phyloP scores from a whole-genome alignment of 192 early-diverging fungal genomes.

The Oehlia diaphana region DNA sequence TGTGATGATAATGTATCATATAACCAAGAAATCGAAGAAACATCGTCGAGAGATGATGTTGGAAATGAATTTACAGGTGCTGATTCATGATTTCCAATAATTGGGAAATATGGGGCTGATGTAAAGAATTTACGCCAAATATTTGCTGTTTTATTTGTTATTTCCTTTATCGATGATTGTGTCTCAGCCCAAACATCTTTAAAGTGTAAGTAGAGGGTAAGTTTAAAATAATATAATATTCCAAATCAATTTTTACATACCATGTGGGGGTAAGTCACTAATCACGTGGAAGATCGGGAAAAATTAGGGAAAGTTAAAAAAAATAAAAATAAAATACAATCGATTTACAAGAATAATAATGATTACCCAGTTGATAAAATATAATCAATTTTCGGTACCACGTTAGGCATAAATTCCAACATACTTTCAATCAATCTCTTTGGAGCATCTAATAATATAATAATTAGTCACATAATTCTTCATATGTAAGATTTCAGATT shows the following conservation, averaged over 20 bases:
- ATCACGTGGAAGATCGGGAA: too few relatives aligned
- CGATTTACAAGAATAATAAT: not conserved
- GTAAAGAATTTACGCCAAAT: slow-evolving; percentile 7
- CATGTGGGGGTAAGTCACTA: slow-evolving; percentile 27
- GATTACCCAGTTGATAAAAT: slow-evolving; percentile 17
- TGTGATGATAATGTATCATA: slow-evolving; percentile 48
- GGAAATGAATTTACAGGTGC: slow-evolving; percentile 27
- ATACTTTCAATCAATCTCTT: slow-evolving; percentile 14
- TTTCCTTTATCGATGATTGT: not conserved
- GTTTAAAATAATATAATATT: not conserved
- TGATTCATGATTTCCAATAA: slow-evolving; percentile 28
- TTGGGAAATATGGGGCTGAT: slow-evolving; percentile 13
- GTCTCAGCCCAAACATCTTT: slow-evolving; percentile 28
- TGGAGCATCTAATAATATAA: not conserved
- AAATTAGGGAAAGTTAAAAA: not conserved
- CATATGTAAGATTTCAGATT: not conserved
- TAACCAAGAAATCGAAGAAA: slow-evolving; percentile 39
- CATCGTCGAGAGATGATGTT: slow-evolving; percentile 3
- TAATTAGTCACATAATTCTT: not conserved
- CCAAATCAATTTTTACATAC: not conserved
- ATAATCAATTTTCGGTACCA: slow-evolving; percentile 23
- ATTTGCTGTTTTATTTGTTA: not conserved
- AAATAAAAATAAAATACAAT: not conserved
- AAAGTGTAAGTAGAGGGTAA: not conserved
- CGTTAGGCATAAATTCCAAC: slow-evolving; percentile 23